Conservation (phyloP, 2,329 filamentous ascomycete genomes). For the Rhynchosporium secalis region DNA sequence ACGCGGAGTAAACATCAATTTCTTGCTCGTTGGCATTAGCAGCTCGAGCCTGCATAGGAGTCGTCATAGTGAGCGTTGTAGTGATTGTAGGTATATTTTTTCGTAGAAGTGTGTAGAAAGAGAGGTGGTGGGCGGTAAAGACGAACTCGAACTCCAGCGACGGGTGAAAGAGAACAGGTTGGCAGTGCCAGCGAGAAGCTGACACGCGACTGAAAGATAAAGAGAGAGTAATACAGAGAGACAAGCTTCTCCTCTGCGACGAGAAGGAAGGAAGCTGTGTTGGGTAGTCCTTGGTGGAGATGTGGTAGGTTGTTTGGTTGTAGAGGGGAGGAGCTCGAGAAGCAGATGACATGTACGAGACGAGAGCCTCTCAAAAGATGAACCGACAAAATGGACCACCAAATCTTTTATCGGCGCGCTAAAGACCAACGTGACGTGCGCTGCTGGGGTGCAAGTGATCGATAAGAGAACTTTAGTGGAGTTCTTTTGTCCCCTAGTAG, state of each 20-base stretch:
- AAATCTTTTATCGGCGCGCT: constrained; percentile 20
- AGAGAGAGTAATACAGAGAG: constrained; percentile 1
- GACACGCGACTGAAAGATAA: neutral
- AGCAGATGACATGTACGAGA: too few species aligned
- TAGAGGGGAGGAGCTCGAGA: neutral
- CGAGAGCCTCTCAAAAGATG: neutral
- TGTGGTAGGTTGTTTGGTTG: neutral
- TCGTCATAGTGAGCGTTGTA: constrained; percentile 26
- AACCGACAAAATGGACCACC: neutral
- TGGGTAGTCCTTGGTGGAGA: neutral
- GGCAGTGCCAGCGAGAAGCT: neutral
- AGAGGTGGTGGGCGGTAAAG: neutral
- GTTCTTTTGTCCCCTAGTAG: neutral
- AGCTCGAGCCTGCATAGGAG: constrained; percentile 16
- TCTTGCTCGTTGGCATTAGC: constrained; percentile 25
- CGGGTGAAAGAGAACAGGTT: neutral
- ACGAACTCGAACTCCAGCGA: neutral
- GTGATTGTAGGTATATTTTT: neutral
- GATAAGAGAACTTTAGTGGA: constrained; percentile 19
- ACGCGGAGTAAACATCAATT: constrained; percentile 37
- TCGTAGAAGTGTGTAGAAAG: neutral
- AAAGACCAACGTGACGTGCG: neutral
- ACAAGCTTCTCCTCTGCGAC: neutral
- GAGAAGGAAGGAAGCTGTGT: neutral
- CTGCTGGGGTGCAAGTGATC: neutral